Percentiles rank a stretch among this genome's conserved stretches.
phyloP scores from a whole-genome alignment of 306 rosid species.

The Delonix regia region DNA sequence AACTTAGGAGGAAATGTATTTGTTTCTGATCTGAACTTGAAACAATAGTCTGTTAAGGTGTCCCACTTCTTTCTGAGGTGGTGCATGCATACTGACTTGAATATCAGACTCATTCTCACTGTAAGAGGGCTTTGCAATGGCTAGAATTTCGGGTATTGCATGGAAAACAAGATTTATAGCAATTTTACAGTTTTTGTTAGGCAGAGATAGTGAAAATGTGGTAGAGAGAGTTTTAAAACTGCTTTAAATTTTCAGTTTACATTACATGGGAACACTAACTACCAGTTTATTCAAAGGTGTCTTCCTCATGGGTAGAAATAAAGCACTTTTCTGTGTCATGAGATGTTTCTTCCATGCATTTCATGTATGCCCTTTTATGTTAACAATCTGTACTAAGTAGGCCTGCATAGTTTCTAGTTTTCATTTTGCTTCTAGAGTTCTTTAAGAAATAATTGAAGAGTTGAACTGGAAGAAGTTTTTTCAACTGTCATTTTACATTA shows the following conservation, averaged over 20 bases:
- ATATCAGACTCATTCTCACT: neutral
- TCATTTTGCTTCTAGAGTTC: slow-evolving; percentile 10
- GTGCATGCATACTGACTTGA: neutral
- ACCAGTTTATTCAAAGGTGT: slow-evolving; percentile 14
- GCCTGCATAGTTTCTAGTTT: slow-evolving; percentile 13
- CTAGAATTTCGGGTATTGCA: neutral
- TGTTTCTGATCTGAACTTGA: slow-evolving; percentile 27
- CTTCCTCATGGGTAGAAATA: slow-evolving; percentile 9
- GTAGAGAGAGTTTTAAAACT: slow-evolving; percentile 4
- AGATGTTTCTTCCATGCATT: neutral
- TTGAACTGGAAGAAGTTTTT: neutral
- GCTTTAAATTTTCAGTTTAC: neutral
- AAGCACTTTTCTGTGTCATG: neutral
- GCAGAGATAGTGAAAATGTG: slow-evolving; percentile 15
- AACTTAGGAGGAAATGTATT: slow-evolving; percentile 11
- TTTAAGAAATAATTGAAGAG: neutral
- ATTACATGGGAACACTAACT: slow-evolving; percentile 11
- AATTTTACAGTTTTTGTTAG: neutral
- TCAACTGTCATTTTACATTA: neutral
- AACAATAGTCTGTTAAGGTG: neutral
- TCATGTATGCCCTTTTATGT: neutral
- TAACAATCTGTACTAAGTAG: slow-evolving; percentile 8
- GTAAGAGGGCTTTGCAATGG: neutral
- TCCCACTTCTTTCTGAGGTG: slow-evolving; percentile 12
- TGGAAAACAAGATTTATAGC: slow-evolving; percentile 12